Evolutionary conservation across 164 flowering plant species (phyloP).

Genomic region (Stephania cephalantha): DNA sequence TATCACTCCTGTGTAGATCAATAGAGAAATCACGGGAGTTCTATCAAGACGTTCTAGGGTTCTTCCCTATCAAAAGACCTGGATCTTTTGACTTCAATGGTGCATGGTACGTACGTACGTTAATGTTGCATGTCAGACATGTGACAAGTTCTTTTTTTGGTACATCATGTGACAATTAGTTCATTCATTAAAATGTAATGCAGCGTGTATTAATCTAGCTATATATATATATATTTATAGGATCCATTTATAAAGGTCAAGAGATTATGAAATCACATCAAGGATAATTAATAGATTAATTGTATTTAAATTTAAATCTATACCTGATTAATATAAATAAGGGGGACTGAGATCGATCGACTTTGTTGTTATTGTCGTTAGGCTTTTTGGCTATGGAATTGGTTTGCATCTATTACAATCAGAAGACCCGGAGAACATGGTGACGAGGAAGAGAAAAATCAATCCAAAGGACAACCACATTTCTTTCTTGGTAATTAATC

Average conservation of each 20-base stretch:
- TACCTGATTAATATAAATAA: too few relatives aligned
- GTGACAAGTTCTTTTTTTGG: too few relatives aligned
- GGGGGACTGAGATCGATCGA: too few relatives aligned
- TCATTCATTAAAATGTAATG: too few relatives aligned
- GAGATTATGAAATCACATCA: too few relatives aligned
- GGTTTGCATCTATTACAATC: slow-evolving; percentile 74
- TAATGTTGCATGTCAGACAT: too few relatives aligned
- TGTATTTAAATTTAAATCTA: too few relatives aligned
- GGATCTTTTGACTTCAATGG: slow-evolving; percentile 80
- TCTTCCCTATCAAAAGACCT: slow-evolving; percentile 63
- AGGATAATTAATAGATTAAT: too few relatives aligned
- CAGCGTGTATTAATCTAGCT: too few relatives aligned
- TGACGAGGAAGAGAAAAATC: slow-evolving; percentile 39
- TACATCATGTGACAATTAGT: too few relatives aligned
- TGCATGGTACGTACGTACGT: slow-evolving; percentile 41
- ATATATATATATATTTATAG: too few relatives aligned
- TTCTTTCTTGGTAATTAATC: slow-evolving; percentile 59
- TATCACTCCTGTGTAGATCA: slow-evolving; percentile 63
- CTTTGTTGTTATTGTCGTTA: not conserved
- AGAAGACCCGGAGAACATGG: slow-evolving; percentile 42
- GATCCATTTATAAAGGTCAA: too few relatives aligned
- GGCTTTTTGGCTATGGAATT: slow-evolving; percentile 66
- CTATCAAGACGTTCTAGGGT: slow-evolving; percentile 63
- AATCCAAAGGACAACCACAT: slow-evolving; percentile 86
- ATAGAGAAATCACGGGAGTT: slow-evolving; percentile 55